A percentile compares a stretch with the other conserved stretches of the same genome.
Conservation (phyloP, 139 green algal species). For the Spirogloea muscicola region DNA sequence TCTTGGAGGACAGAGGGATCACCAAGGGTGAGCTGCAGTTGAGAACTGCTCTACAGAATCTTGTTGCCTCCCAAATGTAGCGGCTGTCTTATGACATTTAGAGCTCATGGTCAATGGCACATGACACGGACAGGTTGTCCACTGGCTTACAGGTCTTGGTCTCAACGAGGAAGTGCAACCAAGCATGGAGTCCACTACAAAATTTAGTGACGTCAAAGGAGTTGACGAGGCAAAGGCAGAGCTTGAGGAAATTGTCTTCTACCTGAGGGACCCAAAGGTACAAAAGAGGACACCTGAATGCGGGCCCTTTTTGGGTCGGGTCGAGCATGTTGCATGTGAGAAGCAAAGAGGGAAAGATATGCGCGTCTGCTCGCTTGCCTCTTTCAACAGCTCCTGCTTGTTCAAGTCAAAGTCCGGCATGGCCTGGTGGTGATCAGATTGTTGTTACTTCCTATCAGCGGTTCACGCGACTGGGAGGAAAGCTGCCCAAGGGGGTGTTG, state of each 20-base stretch:
- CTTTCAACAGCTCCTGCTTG: too few relatives aligned
- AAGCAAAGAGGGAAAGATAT: neutral
- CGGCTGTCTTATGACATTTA: too few relatives aligned
- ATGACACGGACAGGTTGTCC: too few relatives aligned
- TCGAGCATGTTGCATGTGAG: neutral
- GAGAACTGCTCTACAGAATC: too few relatives aligned
- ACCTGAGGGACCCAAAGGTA: constrained; percentile 64
- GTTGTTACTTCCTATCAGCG: neutral
- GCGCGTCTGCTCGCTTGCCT: neutral
- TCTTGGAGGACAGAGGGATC: constrained; percentile 86
- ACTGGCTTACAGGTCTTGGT: constrained; percentile 34
- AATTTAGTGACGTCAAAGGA: constrained; percentile 74
- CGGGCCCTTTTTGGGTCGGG: neutral
- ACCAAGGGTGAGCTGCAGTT: constrained; percentile 26
- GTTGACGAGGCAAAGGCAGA: constrained; percentile 91
- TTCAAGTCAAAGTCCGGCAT: too few relatives aligned
- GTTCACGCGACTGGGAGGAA: constrained; percentile 73
- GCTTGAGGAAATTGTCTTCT: constrained; percentile 93
- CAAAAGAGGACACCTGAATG: neutral
- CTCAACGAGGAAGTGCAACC: constrained; percentile 47
- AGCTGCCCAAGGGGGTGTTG: constrained; percentile 64
- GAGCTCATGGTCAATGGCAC: too few relatives aligned
- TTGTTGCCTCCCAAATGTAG: too few relatives aligned
- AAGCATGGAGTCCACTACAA: constrained; percentile 37
- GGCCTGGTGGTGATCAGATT: too few relatives aligned